Evolutionary conservation across 176 grass and related monocot species (phyloP), one percentile per base, ranked within the genome.

Genomic region (Oryza coarctata): DNA sequence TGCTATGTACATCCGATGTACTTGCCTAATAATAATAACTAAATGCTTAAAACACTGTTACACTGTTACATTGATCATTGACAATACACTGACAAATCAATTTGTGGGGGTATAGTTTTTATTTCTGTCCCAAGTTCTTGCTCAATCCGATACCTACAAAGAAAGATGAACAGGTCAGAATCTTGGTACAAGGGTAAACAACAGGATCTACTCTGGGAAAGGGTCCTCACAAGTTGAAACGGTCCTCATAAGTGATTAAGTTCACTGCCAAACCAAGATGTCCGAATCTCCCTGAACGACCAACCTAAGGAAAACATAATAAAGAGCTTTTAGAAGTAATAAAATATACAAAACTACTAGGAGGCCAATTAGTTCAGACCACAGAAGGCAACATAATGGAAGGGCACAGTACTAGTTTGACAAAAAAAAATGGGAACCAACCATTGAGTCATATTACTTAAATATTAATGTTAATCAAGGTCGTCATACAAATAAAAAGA

Each of bases 91-190:
- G 87, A 9, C 62, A 87, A 78, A 65, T 93, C 91, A 64, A 93
- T 93, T 68, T 93, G 91, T 34, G 91, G 74, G 68, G 91, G 91
- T 85, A 93, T 93, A 67, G 88, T 75, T 45, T 93, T 93, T 83
- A 93, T 93, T 65, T 93, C 88, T 47, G 91, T 93, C 52, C 91
- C 91, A 72, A 93, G 91, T 79, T 93, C 91, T 87, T 90, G 91
- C 47, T 93, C 91, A 75, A 90, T 93, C 82, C 91, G 81, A 85
- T 93, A 80, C 88, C 91, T 93, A 82, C n/a, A 55, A 68, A 70
- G 2, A 75, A 69, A 65, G 14, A 35, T 25, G 45, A 62, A 63
- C 31, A 45, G 30, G 14, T 77, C 29, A 82, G 7, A 70, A 74
- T 66, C 66, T 62, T 25, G 43, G 38, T 65, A 38, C 67, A 66